Percentiles rank a stretch among this genome's conserved stretches.
Evolutionary conservation across 2,329 filamentous ascomycete genomes (phyloP).

Genomic region (Colletotrichum costaricense): DNA sequence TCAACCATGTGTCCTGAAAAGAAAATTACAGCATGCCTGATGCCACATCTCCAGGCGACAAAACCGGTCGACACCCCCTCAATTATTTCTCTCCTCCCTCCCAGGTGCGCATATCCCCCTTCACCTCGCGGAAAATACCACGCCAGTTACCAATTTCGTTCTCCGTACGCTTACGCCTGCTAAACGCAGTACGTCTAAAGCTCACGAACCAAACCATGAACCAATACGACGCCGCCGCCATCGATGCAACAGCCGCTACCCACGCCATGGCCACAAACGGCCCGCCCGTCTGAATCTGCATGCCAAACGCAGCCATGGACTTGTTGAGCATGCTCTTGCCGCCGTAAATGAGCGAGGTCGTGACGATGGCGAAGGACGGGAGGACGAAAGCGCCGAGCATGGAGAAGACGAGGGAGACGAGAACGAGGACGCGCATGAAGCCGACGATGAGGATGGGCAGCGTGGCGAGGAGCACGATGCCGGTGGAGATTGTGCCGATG

Average conservation of each 20-base stretch:
- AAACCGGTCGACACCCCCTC: neutral
- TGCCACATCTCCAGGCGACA: neutral
- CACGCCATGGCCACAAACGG: constrained; percentile 37
- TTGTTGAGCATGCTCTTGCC: constrained; percentile 21
- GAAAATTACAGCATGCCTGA: neutral
- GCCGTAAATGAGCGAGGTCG: constrained; percentile 34
- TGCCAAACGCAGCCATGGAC: constrained; percentile 29
- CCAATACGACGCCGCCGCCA: constrained; percentile 36
- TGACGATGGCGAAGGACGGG: constrained; percentile 31
- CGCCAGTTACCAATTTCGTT: constrained; percentile 39
- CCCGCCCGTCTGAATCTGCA: constrained; percentile 31
- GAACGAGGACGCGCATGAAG: constrained; percentile 28
- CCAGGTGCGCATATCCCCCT: constrained; percentile 35
- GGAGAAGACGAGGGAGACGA: constrained; percentile 30
- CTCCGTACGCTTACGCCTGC: constrained; percentile 35
- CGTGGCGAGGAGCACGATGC: constrained; percentile 36
- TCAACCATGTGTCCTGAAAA: neutral
- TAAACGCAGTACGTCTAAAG: constrained; percentile 37
- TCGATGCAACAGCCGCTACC: constrained; percentile 34
- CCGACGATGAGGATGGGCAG: constrained; percentile 33
- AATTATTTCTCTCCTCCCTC: constrained; percentile 27
- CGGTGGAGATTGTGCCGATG: constrained; percentile 31
- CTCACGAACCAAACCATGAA: constrained; percentile 41
- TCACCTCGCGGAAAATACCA: constrained; percentile 39
- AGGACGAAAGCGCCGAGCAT: constrained; percentile 26